A percentile compares a stretch with the other conserved stretches of the same genome.
Conservation (phyloP, 495 filamentous ascomycete genomes). For the Penicillium ochrochloron region DNA sequence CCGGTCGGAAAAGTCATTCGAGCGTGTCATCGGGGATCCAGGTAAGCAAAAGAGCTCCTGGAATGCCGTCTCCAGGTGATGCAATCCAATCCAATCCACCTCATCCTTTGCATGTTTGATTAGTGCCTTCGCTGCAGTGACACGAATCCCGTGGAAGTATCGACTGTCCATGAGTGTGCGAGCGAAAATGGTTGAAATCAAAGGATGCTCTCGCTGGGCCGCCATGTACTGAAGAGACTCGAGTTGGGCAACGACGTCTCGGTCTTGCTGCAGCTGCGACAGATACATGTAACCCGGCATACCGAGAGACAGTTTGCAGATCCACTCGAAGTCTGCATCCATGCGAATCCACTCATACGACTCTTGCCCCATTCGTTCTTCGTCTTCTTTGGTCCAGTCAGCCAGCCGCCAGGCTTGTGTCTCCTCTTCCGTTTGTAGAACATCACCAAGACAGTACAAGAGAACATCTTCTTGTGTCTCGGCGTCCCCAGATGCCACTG, state of each 20-base stretch:
- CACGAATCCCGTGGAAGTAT: constrained; percentile 92
- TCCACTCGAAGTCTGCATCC: constrained; percentile 98
- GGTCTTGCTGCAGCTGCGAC: constrained; percentile 95
- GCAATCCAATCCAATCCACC: constrained; percentile 76
- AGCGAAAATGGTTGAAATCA: constrained; percentile 83
- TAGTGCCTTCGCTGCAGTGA: constrained; percentile 75
- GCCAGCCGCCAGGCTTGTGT: constrained; percentile 78
- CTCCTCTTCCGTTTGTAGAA: constrained; percentile 82
- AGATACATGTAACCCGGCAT: constrained; percentile 97
- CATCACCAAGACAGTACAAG: constrained; percentile 91
- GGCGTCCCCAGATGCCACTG: constrained; percentile 65
- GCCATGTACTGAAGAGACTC: constrained; percentile 73
- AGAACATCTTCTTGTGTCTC: constrained; percentile 83
- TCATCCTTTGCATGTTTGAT: constrained; percentile 71
- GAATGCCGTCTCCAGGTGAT: constrained; percentile 82
- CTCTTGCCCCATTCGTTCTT: constrained; percentile 89
- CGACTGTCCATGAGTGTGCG: constrained; percentile 87
- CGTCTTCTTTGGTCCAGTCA: constrained; percentile 87
- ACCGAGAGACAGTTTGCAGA: constrained; percentile 75
- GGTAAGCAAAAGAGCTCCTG: constrained; percentile 85
- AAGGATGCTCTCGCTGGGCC: constrained; percentile 63
- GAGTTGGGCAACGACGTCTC: constrained; percentile 93
- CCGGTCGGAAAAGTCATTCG: constrained; percentile 89
- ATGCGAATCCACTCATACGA: constrained; percentile 98
- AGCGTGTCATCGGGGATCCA: constrained; percentile 70